Conservation (phyloP, 2,329 filamentous ascomycete species). For the Botrytis hyacinthi region DNA sequence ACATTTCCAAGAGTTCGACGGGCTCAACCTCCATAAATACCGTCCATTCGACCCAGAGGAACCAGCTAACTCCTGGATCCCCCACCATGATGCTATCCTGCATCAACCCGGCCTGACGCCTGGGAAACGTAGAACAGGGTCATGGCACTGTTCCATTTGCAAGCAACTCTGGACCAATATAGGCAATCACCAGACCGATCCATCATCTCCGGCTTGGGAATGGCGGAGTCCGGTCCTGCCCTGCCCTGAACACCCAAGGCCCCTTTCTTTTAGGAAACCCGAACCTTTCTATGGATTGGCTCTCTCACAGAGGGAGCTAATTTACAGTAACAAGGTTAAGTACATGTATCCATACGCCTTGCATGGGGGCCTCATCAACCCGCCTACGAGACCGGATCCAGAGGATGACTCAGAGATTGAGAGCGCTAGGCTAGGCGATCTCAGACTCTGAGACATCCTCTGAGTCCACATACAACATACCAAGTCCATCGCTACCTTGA, state of each 20-base stretch:
- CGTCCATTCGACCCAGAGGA: neutral
- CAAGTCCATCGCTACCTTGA: conserved; percentile 3
- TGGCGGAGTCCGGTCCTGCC: neutral
- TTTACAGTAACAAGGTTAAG: too few relatives aligned
- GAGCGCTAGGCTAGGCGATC: too few relatives aligned
- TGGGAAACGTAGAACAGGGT: neutral
- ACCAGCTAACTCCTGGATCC: neutral
- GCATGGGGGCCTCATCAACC: neutral
- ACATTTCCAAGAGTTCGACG: too few relatives aligned
- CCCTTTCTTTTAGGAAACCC: neutral
- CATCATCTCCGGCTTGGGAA: neutral
- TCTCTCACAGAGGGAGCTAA: neutral
- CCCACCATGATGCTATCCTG: neutral
- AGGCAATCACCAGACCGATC: neutral
- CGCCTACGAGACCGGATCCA: neutral
- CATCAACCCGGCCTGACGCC: neutral
- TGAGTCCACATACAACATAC: neutral
- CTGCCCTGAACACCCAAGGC: neutral
- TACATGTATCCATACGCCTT: neutral
- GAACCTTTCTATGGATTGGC: neutral
- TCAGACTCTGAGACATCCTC: neutral
- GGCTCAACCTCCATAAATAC: neutral
- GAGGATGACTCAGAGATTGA: neutral
- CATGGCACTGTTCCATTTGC: neutral
- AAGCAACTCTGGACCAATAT: neutral